Evolutionary conservation across 2,329 filamentous ascomycete genomes (phyloP), one percentile per base, ranked within the genome.

Genomic region (Clonostachys rhizophaga): DNA sequence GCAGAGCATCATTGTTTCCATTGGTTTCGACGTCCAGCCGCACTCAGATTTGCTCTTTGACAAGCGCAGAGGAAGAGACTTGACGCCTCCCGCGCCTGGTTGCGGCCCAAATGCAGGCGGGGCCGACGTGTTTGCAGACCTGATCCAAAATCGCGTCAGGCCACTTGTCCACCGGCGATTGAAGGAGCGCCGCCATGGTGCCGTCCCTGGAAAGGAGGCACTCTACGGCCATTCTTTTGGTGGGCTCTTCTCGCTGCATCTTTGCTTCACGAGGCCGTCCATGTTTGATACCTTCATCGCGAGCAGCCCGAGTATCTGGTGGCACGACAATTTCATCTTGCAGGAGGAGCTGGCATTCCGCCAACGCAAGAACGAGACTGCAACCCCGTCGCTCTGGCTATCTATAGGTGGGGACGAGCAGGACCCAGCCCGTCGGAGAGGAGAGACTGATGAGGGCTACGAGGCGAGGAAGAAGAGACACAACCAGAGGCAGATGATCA

Each of bases 171-270:
- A 56, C 36, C 40, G 56, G 8, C 18, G 18, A 11, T 14, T 24
- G 58, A 47, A 59, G 54, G 61, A 66, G 14, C 55, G 58, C 2
- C 63, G 64, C 20, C 70, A 69, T 43, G 24, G 24, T 30, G 24
- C 24, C 24, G 3, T 30, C 9, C 24, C 24, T 30, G 24, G 24
- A 30, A 24, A 30, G 24, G 24, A 30, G 10, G 74, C 69, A 1
- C 57, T 78, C 1, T 75, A 68, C 39, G 74, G 74, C 0, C 74
- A 78, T 48, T 77, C 73, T 0, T 75, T 72, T 24, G 73, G 72
- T 3, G 75, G 72, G 0, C 58, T 78, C 1, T 76, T 77, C 42
- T 59, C 65, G 1, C 60, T 78, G 4, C 70, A 75, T 49, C 59
- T 67, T 0, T 59, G 76, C 9, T 69, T 71, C 46, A 69, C 62